Percentiles rank a stretch among this genome's conserved stretches.
phyloP scores from a whole-genome alignment of 2,329 filamentous ascomycete genomes.

The Stagonosporopsis cucurbitacearum region DNA sequence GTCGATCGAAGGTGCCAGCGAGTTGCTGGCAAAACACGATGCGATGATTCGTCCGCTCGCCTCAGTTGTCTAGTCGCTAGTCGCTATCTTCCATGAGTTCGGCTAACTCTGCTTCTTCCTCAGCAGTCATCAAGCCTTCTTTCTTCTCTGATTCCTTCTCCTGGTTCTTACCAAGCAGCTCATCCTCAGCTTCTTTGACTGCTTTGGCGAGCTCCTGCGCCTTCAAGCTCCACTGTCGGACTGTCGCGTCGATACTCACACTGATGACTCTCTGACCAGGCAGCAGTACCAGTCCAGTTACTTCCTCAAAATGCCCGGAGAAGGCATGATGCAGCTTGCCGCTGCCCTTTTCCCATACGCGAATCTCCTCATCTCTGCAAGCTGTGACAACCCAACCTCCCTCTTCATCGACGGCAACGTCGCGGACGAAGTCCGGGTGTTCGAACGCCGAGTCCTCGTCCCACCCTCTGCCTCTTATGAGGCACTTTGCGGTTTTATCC shows the following conservation, averaged over 20 bases:
- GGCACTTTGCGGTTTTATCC: constrained; percentile 84
- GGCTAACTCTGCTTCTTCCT: constrained; percentile 91
- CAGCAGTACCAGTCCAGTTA: constrained; percentile 78
- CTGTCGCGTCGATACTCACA: constrained; percentile 87
- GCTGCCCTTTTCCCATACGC: constrained; percentile 80
- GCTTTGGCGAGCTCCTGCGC: constrained; percentile 65
- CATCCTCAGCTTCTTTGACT: constrained; percentile 57
- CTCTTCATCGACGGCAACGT: constrained; percentile 72
- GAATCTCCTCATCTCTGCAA: constrained; percentile 88
- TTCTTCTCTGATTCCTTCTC: constrained; percentile 55
- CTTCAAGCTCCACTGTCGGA: constrained; percentile 81
- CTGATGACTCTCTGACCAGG: constrained; percentile 68
- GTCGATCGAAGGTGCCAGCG: constrained; percentile 29
- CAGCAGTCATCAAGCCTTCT: constrained; percentile 72
- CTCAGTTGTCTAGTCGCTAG: constrained; percentile 56
- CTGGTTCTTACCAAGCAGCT: constrained; percentile 55
- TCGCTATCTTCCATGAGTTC: constrained; percentile 85
- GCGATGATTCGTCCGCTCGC: constrained; percentile 30
- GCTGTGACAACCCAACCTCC: constrained; percentile 84
- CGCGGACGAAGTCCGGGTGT: constrained; percentile 90
- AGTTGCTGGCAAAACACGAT: constrained; percentile 24
- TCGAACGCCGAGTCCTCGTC: constrained; percentile 72
- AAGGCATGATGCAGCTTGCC: constrained; percentile 77
- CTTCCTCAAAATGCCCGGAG: constrained; percentile 89
- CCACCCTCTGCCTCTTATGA: constrained; percentile 73